These are phyloP conservation scores for Colletotrichum gloeosporioides DNA, from an alignment of 2,329 filamentous ascomycete species.

Conservation along the genomic window DNA sequence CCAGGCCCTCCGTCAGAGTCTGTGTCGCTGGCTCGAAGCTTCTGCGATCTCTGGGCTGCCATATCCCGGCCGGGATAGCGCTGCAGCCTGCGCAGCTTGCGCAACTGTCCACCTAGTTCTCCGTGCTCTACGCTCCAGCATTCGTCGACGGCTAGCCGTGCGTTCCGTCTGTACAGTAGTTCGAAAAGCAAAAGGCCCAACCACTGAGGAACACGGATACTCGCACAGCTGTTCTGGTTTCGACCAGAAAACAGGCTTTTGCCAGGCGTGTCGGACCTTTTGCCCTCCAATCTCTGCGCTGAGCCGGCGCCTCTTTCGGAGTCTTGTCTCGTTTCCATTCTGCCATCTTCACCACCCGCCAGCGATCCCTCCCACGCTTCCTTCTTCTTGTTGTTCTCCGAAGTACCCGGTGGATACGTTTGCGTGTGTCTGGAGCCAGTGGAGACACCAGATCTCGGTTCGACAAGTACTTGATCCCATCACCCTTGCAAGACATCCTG, in stretches of 20 bases:
- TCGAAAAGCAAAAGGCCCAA: not conserved
- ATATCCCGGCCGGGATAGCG: not conserved
- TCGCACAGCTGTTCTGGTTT: slow-evolving; percentile 15
- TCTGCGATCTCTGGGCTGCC: not conserved
- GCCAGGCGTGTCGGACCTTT: slow-evolving; percentile 2
- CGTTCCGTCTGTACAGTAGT: slow-evolving; percentile 10
- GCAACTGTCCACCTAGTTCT: not conserved
- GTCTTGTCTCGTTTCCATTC: slow-evolving; percentile 1
- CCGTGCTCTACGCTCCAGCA: not conserved
- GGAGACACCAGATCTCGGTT: slow-evolving; percentile 17
- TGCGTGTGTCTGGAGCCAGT: slow-evolving; percentile 15
- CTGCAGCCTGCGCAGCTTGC: not conserved
- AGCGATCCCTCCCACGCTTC: not conserved
- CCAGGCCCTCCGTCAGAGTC: not conserved
- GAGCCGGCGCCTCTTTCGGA: slow-evolving; percentile 3
- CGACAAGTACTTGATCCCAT: slow-evolving; percentile 6
- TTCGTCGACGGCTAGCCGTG: slow-evolving; percentile 15
- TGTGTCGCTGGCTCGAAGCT: not conserved
- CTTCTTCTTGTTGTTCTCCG: not conserved
- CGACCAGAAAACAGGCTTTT: slow-evolving; percentile 15
- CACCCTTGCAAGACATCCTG: slow-evolving; percentile 11
- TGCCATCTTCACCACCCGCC: slow-evolving; percentile 16
- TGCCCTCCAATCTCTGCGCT: slow-evolving; percentile 12
- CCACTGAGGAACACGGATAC: not conserved
- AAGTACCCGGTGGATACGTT: slow-evolving; percentile 12